Evolutionary conservation across 164 flowering plant species (phyloP), one percentile per base, ranked within the genome.

Genomic region (Annona cherimola): DNA sequence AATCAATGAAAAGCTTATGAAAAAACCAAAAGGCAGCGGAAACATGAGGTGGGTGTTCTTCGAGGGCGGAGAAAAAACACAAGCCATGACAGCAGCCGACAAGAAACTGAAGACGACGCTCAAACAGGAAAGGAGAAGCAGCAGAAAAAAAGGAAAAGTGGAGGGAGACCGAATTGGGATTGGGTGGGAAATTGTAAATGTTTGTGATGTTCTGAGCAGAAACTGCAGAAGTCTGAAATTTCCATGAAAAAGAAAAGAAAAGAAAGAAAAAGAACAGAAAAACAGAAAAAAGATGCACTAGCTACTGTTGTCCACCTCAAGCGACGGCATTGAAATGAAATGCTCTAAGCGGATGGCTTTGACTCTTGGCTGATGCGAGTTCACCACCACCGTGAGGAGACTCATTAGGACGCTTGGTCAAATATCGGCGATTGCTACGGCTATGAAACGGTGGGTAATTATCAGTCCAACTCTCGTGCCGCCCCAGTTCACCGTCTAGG

Each of bases 241-340:
- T 5, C 44, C 67, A 67, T 46, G 42, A 11, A 18, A 42, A 16
- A 45, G 41, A 26, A 26, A 26, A 26, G 35, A 26, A 26, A 26
- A 26, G 35, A 26, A 26, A 26, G 35, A 26, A 26, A 26, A 26
- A 26, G 35, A 26, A 26, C 35, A 26, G 35, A 26, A 26, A 26
- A 26, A 26, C 35, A 26, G 35, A 26, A 26, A 26, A 26, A 26
- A 26, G 35, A 26, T 26, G 35, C 35, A 26, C 26, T 45, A 26
- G 71, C 57, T 69, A 55, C 63, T 42, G 26, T 45, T 42, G n/a
- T 69, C 71, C 40, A 57, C 14, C 44, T 57, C 12, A 57, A 68
- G 46, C 18, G 2, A 68, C 16, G 41, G 70, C 45, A 46, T 68
- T 54, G 45, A 68, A 3, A 19, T 54, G 19, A 50, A 55, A 7